Evolutionary conservation across 371 early-diverging fungal genomes (phyloP), one percentile per base, ranked within the genome.

Genomic region (Chytridiales sp.): DNA sequence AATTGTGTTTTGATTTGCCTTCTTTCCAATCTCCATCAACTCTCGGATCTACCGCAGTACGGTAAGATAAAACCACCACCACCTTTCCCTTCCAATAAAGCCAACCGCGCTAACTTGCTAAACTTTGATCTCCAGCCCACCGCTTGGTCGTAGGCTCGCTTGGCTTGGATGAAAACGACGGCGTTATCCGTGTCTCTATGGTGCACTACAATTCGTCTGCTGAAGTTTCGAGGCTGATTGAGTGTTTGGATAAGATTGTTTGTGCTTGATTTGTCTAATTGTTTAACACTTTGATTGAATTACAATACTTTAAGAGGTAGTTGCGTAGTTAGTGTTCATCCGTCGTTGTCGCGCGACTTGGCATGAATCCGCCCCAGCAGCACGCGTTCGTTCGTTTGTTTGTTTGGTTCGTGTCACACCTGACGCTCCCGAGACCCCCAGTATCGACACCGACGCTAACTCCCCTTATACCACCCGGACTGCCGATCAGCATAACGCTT

Each of bases 131-230:
- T 22, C 26, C 43, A 47, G 61, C 70, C 41, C 59, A 67, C 48
- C 58, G 66, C 38, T 43, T 70, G 17, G 56, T 70, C 21, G 51
- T 43, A 13, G 58, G 52, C 4, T 27, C 46, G 9, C 24, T 68
- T 19, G 48, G 52, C 1, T 53, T 66, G 21, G 31, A 48, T 17
- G 61, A 43, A n/a, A 59, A 69, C n/a, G 66, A 61, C 43, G 70
- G 70, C 11, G 41, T 70, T 17, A 64, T 70, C 5, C 61, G 66
- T 17, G 68, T 70, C 35, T 59, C 59, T 31, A 34, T 70, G 40
- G 61, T 64, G 26, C 70, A 66, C 52, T 70, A 70, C 60, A 70
- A 70, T 46, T 64, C 70, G 9, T n/a, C 48, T 19, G 68, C 63
- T 39, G 67, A 70, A 53, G 67, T 66, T 8, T 42, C 58, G 13